These are phyloP conservation scores for Sergeia podlipaevii DNA, from an alignment of 208 protist genomes.

Conservation along the genomic window DNA sequence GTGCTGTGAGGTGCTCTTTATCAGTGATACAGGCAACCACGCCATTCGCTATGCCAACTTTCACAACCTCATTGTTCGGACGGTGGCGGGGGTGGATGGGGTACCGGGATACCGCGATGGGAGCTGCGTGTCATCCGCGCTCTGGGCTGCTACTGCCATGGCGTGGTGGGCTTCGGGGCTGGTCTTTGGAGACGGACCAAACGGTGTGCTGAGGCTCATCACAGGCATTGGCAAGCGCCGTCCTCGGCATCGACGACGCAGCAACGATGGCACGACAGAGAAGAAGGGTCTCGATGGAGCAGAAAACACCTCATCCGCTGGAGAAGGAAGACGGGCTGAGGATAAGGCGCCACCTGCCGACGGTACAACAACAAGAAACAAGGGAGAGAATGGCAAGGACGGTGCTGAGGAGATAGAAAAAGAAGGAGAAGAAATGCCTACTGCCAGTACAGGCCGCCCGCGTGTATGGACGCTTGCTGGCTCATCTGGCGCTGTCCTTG, in stretches of 20 bases:
- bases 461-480: slow-evolving; percentile 70
- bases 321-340: background rate
- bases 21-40: slow-evolving; percentile 76
- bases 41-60: slow-evolving; percentile 73
- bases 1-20: slow-evolving; percentile 52
- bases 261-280: background rate
- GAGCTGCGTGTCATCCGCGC: slow-evolving; percentile 31
- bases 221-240: slow-evolving; percentile 16
- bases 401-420: background rate
- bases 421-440: background rate
- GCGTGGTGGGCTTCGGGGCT: slow-evolving; percentile 55
- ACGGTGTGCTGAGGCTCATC: slow-evolving; percentile 59
- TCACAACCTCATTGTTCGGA: slow-evolving; percentile 51
- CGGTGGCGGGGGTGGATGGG: slow-evolving; percentile 57
- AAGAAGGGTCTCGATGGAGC: background rate
- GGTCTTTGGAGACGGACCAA: slow-evolving; percentile 62
- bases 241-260: background rate
- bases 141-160: slow-evolving; percentile 49
- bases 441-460: slow-evolving; percentile 1
- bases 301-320: background rate
- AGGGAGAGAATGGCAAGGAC: background rate
- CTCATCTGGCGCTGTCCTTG: background rate
- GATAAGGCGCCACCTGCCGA: background rate
- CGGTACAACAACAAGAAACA: background rate
- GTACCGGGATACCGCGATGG: slow-evolving; percentile 81